Conservation (phyloP, 179 eudicot genomes). For the Spergularia azorica region DNA sequence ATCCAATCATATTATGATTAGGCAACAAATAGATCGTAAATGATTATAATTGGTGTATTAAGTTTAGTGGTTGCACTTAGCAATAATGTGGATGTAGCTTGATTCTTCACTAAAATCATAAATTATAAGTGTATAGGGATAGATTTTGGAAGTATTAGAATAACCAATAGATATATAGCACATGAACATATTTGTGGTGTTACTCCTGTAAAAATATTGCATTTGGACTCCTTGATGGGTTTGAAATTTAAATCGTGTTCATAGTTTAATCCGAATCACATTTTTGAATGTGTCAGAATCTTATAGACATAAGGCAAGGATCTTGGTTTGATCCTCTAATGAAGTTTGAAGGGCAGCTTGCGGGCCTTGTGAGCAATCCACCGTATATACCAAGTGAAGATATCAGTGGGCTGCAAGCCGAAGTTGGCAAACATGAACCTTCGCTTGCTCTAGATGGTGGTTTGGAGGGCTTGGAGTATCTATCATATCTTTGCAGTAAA, state of each 20-base stretch:
- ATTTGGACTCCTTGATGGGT: too few species aligned
- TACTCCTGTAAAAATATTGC: too few species aligned
- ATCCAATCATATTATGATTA: too few species aligned
- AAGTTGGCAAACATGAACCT: slow-evolving; percentile 90
- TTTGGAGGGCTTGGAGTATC: slow-evolving; percentile 64
- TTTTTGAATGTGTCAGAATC: slow-evolving; percentile 42
- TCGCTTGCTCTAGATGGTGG: slow-evolving; percentile 93
- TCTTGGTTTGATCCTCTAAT: slow-evolving; percentile 86
- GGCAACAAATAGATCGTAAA: too few species aligned
- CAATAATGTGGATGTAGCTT: background rate
- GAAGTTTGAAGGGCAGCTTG: slow-evolving; percentile 61
- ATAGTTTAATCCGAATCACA: background rate
- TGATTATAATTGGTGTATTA: too few species aligned
- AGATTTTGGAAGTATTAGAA: background rate
- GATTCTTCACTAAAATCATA: background rate
- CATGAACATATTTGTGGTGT: too few species aligned
- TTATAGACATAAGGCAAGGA: slow-evolving; percentile 58
- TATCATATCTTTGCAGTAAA: slow-evolving; percentile 60
- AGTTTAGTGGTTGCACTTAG: too few species aligned
- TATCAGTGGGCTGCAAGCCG: slow-evolving; percentile 77
- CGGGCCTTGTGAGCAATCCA: slow-evolving; percentile 91
- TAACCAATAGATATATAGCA: background rate
- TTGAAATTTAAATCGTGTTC: too few species aligned
- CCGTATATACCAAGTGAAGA: slow-evolving; percentile 88
- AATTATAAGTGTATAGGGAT: background rate